phyloP scores from a whole-genome alignment of 108 stramenopile species.

The Pseudonitzschia pungens region DNA sequence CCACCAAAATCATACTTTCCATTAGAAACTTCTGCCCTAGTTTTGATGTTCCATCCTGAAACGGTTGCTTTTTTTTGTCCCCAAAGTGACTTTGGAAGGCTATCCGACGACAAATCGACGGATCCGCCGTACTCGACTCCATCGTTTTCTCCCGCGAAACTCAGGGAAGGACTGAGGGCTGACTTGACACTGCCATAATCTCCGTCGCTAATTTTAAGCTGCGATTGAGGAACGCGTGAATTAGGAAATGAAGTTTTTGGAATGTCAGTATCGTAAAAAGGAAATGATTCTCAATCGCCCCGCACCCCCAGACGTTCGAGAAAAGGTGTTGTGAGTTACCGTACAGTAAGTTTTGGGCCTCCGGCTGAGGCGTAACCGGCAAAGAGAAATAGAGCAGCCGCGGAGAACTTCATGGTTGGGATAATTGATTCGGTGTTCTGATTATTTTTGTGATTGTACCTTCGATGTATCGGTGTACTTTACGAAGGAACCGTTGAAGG shows the following conservation, averaged over 20 bases:
- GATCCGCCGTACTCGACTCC: not conserved
- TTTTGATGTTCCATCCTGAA: conserved; percentile 8
- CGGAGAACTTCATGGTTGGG: conserved; percentile 21
- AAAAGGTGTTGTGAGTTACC: conserved; percentile 16
- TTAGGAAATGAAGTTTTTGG: not conserved
- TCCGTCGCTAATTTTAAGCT: conserved; percentile 4
- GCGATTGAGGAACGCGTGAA: not conserved
- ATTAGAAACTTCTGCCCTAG: not conserved
- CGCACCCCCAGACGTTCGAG: not conserved
- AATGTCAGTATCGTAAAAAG: not conserved
- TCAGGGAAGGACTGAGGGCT: not conserved
- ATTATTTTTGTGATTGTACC: not conserved
- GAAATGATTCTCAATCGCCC: not conserved
- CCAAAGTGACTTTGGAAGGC: conserved; percentile 4
- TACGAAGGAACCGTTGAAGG: too few relatives aligned
- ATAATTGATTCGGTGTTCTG: not conserved
- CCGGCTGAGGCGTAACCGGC: conserved; percentile 24
- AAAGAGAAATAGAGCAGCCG: conserved; percentile 17
- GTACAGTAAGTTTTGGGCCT: conserved; percentile 40
- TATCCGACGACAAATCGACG: not conserved
- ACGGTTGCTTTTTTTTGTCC: not conserved
- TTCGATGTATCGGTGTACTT: too few relatives aligned
- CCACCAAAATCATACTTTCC: conserved; percentile 9
- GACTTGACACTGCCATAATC: not conserved
- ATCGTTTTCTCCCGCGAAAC: not conserved